Evolutionary conservation across 106 monocot genomes (phyloP), one percentile per base, ranked within the genome.

Genomic region (Dioscorea zingiberensis): DNA sequence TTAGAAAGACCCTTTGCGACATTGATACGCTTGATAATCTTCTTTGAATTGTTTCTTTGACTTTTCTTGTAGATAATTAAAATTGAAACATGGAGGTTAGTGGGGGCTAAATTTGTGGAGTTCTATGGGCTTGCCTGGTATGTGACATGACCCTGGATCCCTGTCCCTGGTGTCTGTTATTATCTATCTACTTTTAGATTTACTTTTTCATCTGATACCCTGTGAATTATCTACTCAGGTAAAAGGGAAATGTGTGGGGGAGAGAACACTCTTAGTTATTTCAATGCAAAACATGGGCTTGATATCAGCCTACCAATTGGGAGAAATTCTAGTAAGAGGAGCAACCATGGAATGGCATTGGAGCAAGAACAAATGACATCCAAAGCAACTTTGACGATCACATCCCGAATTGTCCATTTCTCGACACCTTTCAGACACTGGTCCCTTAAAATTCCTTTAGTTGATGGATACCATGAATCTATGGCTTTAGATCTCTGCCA

Each of bases 391-490:
- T 64, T 51, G 30, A 74, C 19, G 68, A 69, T 69, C 18, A 69
- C 65, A 55, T 63, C 73, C 30, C 19, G 53, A 12, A 59, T 69
- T 21, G 22, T 47, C 55, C 63, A 75, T 48, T 49, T 62, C 17
- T 49, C 55, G 7, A 27, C 85, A 66, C 71, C 74, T 55, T 93
- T 77, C 80, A 69, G 64, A 65, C 68, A 68, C 25, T 75, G 81
- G 77, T 85, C 93, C 67, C 88, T 88, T 58, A 70, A 85, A 70
- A 85, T 93, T 29, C 93, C 87, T 66, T 74, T 80, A 65, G 73
- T 64, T 57, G 88, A 93, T 51, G 88, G 79, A 21, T 93, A 75
- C 59, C 88, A 93, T 59, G 88, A 93, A 88, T 67, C 64, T 13
- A 48, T 69, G 17, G 58, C 25, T 18, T 38, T 53, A 17, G 27